phyloP scores from a whole-genome alignment of 2,329 filamentous ascomycete genomes.

The Ophiocordyceps camponoti-leonardi region DNA sequence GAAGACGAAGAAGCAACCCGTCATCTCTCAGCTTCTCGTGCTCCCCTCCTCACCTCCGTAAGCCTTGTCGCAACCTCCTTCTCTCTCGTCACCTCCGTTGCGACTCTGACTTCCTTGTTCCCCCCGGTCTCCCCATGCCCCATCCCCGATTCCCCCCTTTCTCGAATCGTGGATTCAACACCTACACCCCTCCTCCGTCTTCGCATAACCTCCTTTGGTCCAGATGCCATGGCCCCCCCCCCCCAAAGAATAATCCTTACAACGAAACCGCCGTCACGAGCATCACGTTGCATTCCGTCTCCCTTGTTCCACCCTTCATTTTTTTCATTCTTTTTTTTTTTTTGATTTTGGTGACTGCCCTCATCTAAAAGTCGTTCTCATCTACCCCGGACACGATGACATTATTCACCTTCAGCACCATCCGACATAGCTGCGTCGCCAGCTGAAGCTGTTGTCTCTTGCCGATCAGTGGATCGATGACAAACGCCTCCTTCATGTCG shows the following conservation, averaged over 20 bases:
- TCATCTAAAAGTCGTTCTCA: conserved; percentile 64
- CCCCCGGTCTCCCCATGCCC: too few species aligned
- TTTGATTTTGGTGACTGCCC: too few species aligned
- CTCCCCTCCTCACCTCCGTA: not conserved
- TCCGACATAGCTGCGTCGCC: conserved; percentile 91
- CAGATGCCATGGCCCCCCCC: too few species aligned
- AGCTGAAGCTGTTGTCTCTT: conserved; percentile 95
- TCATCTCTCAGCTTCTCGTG: not conserved
- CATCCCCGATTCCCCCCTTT: too few species aligned
- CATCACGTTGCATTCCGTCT: not conserved
- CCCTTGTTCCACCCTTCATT: not conserved
- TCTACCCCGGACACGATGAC: conserved; percentile 82
- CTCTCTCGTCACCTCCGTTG: too few species aligned
- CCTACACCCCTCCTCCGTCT: too few species aligned
- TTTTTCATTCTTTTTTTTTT: not conserved
- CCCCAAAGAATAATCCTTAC: too few species aligned
- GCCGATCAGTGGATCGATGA: conserved; percentile 94
- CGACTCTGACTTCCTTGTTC: too few species aligned
- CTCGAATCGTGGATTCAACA: too few species aligned
- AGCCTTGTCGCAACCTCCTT: too few species aligned
- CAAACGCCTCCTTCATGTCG: conserved; percentile 95
- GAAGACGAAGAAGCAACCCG: not conserved
- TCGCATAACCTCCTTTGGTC: too few species aligned
- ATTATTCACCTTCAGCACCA: conserved; percentile 96
- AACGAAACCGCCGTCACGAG: not conserved